Conservation (phyloP, 2,329 filamentous ascomycete genomes). For the Aureobasidium vineae region DNA sequence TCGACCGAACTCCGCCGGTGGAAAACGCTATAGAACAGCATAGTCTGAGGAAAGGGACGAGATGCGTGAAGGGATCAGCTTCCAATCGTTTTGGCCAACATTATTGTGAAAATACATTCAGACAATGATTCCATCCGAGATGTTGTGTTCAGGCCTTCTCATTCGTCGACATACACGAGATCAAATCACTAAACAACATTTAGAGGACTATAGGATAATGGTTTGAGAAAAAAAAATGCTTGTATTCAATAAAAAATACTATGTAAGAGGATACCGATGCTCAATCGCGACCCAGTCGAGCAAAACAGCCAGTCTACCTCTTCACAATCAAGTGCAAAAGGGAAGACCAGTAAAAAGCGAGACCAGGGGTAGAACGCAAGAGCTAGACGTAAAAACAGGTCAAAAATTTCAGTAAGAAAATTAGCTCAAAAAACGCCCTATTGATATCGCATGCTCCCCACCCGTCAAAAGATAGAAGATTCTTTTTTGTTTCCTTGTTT, state of each 20-base stretch:
- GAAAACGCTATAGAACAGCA: neutral
- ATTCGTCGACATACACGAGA: neutral
- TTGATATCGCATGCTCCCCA: neutral
- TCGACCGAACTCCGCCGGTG: neutral
- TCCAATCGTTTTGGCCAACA: too few relatives aligned
- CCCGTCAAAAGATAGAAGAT: neutral
- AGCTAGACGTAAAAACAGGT: neutral
- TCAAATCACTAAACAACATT: neutral
- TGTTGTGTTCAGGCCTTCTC: neutral
- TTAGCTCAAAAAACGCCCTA: neutral
- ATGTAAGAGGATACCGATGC: neutral
- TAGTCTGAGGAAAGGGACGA: neutral
- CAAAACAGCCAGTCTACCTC: neutral
- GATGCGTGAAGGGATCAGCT: too few relatives aligned
- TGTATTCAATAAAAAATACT: neutral
- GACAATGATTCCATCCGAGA: neutral
- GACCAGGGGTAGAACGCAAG: neutral
- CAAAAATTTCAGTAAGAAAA: neutral
- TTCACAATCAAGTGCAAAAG: neutral
- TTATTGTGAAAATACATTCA: neutral
- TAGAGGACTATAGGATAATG: neutral
- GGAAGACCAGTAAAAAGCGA: neutral
- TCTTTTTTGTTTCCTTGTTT: neutral
- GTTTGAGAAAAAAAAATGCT: neutral
- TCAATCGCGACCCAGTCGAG: slow-evolving; percentile 3